Evolutionary conservation across 202 grass and related monocot species (phyloP).

Genomic region (Panicum virgatum): DNA sequence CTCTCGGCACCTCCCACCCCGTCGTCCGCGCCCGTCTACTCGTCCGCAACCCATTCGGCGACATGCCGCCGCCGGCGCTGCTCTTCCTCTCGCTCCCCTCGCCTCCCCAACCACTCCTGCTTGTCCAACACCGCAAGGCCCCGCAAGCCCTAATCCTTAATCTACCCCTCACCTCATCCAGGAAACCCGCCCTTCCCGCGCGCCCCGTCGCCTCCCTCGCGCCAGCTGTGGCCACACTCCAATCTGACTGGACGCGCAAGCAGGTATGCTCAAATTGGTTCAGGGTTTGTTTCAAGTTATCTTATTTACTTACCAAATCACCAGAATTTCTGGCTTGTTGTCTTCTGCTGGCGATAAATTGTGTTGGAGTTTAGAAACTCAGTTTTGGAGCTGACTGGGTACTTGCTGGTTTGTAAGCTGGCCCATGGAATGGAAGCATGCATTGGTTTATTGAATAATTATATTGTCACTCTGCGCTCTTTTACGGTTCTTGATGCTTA

Average conservation of each 20-base stretch:
- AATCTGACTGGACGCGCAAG: constrained; percentile 87
- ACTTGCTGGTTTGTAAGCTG: constrained; percentile 26
- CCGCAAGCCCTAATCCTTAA: not conserved
- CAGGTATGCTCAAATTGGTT: constrained; percentile 50
- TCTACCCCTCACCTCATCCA: not conserved
- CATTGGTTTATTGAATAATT: not conserved
- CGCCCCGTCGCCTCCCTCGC: constrained; percentile 55
- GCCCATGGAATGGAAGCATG: not conserved
- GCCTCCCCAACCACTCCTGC: constrained; percentile 1
- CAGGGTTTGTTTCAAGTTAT: not conserved
- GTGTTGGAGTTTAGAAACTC: not conserved
- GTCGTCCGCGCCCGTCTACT: not conserved
- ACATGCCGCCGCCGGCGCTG: constrained; percentile 48
- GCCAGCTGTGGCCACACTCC: constrained; percentile 54
- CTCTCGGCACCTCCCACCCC: not conserved
- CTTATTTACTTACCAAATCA: not conserved
- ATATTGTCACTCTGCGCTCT: not conserved
- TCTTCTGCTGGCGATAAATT: too few species aligned
- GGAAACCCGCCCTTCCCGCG: not conserved
- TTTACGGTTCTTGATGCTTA: not conserved
- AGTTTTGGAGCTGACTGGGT: not conserved
- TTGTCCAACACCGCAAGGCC: not conserved
- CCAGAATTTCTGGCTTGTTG: too few species aligned
- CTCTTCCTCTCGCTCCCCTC: constrained; percentile 46
- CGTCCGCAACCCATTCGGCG: constrained; percentile 45